Evolutionary conservation across 345 rosid genomes (phyloP), one percentile per base, ranked within the genome.

Genomic region (Hypericum perforatum): DNA sequence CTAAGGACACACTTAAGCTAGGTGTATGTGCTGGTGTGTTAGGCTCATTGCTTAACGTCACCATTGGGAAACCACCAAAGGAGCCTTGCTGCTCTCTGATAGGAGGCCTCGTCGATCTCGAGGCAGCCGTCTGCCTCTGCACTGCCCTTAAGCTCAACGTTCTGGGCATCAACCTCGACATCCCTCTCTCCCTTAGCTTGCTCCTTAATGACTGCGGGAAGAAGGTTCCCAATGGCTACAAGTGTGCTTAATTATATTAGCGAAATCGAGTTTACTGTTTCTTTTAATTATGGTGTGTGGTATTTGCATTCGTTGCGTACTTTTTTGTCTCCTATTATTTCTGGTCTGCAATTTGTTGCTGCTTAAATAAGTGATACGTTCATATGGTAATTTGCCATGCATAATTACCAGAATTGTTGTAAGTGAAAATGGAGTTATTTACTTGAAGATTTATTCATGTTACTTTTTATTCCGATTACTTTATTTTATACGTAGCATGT

Each of bases 101-200:
- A 39, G 52, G 67, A 52, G 80, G 78, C 45, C 80, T 78, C 3
- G 76, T 68, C 39, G 76, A 78, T 63, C 65, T 74, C 46, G 83
- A 78, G 54, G 80, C 83, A 14, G 80, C 83, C 39, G 61, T 67
- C 40, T 78, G 83, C 63, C 83, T 78, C 38, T 78, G 83, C 70
- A 78, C 80, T 2, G 80, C 80, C 32, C 67, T 78, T 39, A 75
- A 64, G 70, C 80, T 74, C 46, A 75, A 70, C 57, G 11, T 78
- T 56, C 62, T 78, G 60, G 83, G 83, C 16, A 69, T 78, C 61
- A 69, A 72, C 70, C 71, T 78, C 38, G 72, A 78, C 60, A 16
- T 78, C 13, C 83, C 83, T 37, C 16, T 78, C 29, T 69, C 77
- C 3, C 46, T 78, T 29, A 78, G 76, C 71, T 70, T 78, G 46